Evolutionary conservation across 2,329 filamentous ascomycete genomes (phyloP).

Genomic region (Exserohilum turcica): DNA sequence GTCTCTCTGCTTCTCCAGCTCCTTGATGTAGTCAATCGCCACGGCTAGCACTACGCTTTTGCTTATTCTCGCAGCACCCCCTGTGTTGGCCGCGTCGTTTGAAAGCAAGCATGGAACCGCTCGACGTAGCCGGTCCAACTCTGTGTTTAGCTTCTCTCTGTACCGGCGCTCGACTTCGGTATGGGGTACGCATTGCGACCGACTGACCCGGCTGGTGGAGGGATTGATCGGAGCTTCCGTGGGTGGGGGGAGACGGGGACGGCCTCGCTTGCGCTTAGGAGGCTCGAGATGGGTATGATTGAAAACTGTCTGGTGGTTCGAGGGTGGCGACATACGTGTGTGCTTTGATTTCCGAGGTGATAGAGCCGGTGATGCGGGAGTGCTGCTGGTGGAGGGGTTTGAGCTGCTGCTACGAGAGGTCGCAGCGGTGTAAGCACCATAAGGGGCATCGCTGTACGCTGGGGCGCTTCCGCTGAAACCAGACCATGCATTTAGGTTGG

Average conservation of each 20-base stretch:
- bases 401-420: neutral
- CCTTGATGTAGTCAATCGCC: constrained; percentile 21
- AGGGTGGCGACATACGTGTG: neutral
- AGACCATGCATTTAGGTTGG: neutral
- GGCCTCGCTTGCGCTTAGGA: constrained; percentile 10
- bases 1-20: constrained; percentile 16
- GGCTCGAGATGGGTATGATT: constrained; percentile 2
- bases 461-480: neutral
- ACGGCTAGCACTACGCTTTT: constrained; percentile 20
- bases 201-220: neutral
- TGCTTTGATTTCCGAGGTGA: neutral
- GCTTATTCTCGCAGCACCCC: constrained; percentile 13
- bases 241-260: constrained; percentile 6
- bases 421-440: neutral
- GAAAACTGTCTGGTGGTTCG: neutral
- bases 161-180: constrained; percentile 27
- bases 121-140: constrained; percentile 29
- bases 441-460: neutral
- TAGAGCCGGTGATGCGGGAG: neutral
- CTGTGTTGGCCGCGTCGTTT: constrained; percentile 8
- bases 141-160: constrained; percentile 30
- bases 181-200: constrained; percentile 22
- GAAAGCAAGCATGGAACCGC: constrained; percentile 30
- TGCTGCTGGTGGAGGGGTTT: neutral
- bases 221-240: neutral